Base-by-base conservation (phyloP, 495 filamentous ascomycete genomes). In the Cudoniella acicularis region DNA sequence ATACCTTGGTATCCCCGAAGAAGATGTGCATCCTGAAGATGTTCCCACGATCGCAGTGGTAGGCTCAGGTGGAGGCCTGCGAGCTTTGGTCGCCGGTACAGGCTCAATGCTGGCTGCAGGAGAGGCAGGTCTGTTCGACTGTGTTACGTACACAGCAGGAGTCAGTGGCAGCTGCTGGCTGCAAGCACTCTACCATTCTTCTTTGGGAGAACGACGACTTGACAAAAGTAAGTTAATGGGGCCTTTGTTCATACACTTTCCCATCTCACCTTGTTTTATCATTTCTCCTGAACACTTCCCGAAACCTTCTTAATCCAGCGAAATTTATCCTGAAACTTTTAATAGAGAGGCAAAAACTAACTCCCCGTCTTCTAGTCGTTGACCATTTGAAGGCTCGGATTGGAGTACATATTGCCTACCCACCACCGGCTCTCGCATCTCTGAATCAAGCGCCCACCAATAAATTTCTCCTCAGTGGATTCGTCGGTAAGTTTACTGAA, bases 111-210 rank as follows among this genome's bases (percentile, higher is more conserved):
- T 92, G 13, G 89, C 89, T 26, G 79, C 91, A 3, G 79, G 88
- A 23, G 89, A 96, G 70, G 85, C 87, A 49, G 94, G 94, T 0
- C 76, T 98, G 0, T 96, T 94, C 69, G 91, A 96, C 68, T 96
- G 92, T 69, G 81, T 88, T 0, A 98, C 92, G 0, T 98, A 98
- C 66, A 92, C 91, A 0, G 90, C 94, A 22, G 94, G 94, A 8
- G 94, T 98, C 16, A 93, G 89, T 66, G 94, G 94, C 2, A 94
- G 89, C 62, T 97, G 94, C 69, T 98, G 94, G 94, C 75, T 97
- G 26, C 92, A 97, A 70, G 79, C 90, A 1, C 77, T 98, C 9
- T 97, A 89, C 68, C 85, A 92, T 63, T 96, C 92, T n/a, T 88
- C 88, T 1, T 75, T 98, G n/a, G 77, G 85, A 0, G 75, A 72